phyloP scores from a whole-genome alignment of 257 asterid species.

The Solanum rostratum region DNA sequence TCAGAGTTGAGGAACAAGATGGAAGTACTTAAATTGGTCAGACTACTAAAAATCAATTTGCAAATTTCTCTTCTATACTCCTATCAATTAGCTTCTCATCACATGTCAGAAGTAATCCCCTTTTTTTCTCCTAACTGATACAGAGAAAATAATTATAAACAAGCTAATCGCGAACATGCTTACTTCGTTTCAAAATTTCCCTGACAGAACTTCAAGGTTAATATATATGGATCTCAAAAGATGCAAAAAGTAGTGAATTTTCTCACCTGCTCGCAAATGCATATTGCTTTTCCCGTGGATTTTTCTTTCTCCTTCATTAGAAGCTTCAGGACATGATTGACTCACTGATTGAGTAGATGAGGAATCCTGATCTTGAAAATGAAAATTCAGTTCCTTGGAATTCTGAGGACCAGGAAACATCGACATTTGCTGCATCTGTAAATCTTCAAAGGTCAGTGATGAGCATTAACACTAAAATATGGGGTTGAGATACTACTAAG shows the following conservation, averaged over 20 bases:
- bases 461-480: neutral
- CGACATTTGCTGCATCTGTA: slow-evolving; percentile 1
- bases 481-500: neutral
- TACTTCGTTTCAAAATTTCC: neutral
- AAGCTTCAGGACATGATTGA: slow-evolving; percentile 13
- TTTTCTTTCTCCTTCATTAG: slow-evolving; percentile 3
- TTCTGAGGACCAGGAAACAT: neutral
- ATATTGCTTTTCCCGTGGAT: neutral
- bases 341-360: slow-evolving; percentile 18
- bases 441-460: slow-evolving; percentile 4
- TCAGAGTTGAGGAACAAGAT: neutral
- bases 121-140: neutral
- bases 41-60: neutral
- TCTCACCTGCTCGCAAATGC: slow-evolving; percentile 3
- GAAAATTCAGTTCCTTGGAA: slow-evolving; percentile 1
- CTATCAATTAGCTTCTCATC: neutral
- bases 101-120: neutral
- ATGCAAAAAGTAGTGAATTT: neutral
- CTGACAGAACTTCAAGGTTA: neutral
- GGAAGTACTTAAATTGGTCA: neutral
- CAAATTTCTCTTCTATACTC: neutral
- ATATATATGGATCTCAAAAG: neutral
- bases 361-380: slow-evolving; percentile 15
- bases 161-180: neutral
- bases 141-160: neutral